phyloP scores from a whole-genome alignment of 129 eudicot genomes.

The Flaveria ramosissima region DNA sequence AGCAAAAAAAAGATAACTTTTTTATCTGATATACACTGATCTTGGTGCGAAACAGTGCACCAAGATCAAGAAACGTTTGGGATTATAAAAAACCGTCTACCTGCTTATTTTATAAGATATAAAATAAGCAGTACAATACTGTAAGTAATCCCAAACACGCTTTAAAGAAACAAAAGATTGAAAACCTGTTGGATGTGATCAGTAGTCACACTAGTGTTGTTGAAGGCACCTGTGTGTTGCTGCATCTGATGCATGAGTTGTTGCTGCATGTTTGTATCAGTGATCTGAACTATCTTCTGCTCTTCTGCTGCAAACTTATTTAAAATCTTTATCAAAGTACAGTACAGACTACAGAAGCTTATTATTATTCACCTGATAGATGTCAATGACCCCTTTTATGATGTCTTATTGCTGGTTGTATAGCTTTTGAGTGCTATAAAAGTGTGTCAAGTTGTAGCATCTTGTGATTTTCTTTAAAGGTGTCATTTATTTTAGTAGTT shows the following conservation, averaged over 20 bases:
- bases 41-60: not conserved
- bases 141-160: not conserved
- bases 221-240: constrained; percentile 29
- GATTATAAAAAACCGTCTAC: not conserved
- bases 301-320: constrained; percentile 28
- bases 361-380: constrained; percentile 15
- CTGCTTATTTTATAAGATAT: not conserved
- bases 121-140: not conserved
- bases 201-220: constrained; percentile 48
- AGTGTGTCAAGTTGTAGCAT: constrained; percentile 15
- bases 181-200: constrained; percentile 61
- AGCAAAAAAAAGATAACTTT: not conserved
- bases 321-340: not conserved
- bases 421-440: constrained; percentile 13
- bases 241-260: constrained; percentile 53
- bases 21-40: not conserved
- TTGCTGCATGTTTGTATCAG: constrained; percentile 46
- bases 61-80: not conserved
- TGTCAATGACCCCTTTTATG: constrained; percentile 4
- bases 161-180: constrained; percentile 1
- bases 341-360: constrained; percentile 17
- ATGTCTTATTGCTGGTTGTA: constrained; percentile 19
- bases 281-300: constrained; percentile 23
- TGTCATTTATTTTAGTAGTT: constrained; percentile 34
- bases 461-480: constrained; percentile 31